Conservation (phyloP, 192 early-diverging fungal species). For the Coemansia sp. region DNA sequence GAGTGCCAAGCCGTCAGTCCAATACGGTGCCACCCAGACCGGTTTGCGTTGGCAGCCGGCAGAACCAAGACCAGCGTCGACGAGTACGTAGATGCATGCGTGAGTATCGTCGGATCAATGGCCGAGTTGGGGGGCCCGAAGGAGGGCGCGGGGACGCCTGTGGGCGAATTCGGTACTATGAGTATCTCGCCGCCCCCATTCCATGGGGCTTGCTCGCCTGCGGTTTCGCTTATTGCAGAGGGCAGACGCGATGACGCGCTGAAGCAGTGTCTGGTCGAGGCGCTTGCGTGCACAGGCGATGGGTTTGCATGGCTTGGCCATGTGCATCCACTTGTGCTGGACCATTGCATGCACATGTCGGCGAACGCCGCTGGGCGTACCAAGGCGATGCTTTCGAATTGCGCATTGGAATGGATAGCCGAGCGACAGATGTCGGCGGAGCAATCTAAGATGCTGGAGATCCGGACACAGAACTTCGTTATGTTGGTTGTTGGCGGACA, state of each 20-base stretch:
- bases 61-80: slow-evolving; percentile 25
- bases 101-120: slow-evolving; percentile 7
- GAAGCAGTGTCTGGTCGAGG: slow-evolving; percentile 6
- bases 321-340: slow-evolving; percentile 27
- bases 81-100: slow-evolving; percentile 38
- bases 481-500: slow-evolving; percentile 14
- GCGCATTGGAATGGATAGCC: slow-evolving; percentile 12
- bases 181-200: slow-evolving; percentile 11
- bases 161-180: slow-evolving; percentile 16
- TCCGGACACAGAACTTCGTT: neutral
- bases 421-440: neutral
- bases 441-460: neutral
- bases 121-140: neutral
- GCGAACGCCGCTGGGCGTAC: neutral
- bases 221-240: slow-evolving; percentile 6
- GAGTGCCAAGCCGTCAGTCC: slow-evolving; percentile 35
- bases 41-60: slow-evolving; percentile 15
- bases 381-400: neutral
- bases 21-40: slow-evolving; percentile 3
- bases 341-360: slow-evolving; percentile 10
- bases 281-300: neutral
- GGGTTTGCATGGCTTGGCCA: slow-evolving; percentile 15
- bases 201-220: neutral
- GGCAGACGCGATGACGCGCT: slow-evolving; percentile 13
- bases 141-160: slow-evolving; percentile 11